Base-by-base conservation (phyloP, 805 yeast genomes). In the Teunomyces pallodes region DNA sequence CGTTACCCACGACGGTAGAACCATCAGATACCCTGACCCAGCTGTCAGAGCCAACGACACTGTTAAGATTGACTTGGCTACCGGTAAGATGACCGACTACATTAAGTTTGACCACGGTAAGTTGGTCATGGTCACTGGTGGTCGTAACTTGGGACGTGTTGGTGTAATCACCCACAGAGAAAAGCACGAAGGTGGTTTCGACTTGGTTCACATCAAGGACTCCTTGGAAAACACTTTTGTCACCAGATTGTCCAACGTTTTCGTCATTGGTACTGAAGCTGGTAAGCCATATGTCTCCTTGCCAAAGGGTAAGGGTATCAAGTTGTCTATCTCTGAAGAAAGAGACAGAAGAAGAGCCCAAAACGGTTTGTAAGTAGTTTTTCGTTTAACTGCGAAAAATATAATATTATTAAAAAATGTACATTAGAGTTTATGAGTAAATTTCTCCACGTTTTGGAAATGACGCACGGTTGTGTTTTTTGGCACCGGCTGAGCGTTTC, bases 1-100 rank as follows among this genome's bases (percentile, higher is more conserved):
- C 71, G 98, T 92, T 64, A 92, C 99, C 72, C 99, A 92, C 86
- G 99, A 92, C 74, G 98, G 99, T 79, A 91, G 99, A 86, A 92
- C 99, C 73, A 80, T 92, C 82, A 91, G 98, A 80, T 92, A 91
- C 89, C 98, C 98, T 77, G 98, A 92, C 74, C 99, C 99, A 79
- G 76, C 79, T 65, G 84, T 92, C 86, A 92, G 82, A 81, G 90
- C 90, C 70, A 91, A 94, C 84, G 99, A 92, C 82, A 88, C 98
- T 65, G 96, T 92, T 72, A 91, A 91, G 86, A 80, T 92, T 72
- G 96, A 92, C 80, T 82, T 92, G 70, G 96, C 92, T 65, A 77
- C 97, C 61, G 97, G 97, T 76, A 92, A 92, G 84, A 85, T 90
- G 74, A 76, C 86, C 52, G 91, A 88, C 61, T 88, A 77, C 80